Evolutionary conservation across 2,329 filamentous ascomycete species (phyloP).

Genomic region (Diaporthe humulicola): DNA sequence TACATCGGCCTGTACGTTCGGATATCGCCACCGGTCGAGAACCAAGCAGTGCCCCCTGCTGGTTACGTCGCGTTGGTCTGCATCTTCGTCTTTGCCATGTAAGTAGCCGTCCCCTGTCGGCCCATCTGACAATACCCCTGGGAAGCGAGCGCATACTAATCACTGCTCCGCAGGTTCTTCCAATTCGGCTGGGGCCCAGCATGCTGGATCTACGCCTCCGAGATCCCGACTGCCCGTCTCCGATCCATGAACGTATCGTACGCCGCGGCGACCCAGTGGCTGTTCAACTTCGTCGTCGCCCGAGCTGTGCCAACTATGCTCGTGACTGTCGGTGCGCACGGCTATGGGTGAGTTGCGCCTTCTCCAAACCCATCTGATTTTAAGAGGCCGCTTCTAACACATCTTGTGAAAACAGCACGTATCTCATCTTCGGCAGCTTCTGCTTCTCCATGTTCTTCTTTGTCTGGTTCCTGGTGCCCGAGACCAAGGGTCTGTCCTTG

Average conservation of each 20-base stretch:
- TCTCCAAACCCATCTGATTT: background rate
- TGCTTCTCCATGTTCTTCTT: constrained; percentile 74
- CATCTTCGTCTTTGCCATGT: constrained; percentile 72
- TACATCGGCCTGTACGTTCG: constrained; percentile 74
- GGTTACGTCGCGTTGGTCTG: constrained; percentile 68
- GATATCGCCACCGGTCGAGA: constrained; percentile 52
- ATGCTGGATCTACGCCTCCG: constrained; percentile 74
- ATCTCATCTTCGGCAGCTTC: constrained; percentile 75
- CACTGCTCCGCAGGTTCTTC: constrained; percentile 58
- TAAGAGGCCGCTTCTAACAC: background rate
- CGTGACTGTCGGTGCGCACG: constrained; percentile 51
- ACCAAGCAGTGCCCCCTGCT: constrained; percentile 59
- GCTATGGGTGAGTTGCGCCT: constrained; percentile 50
- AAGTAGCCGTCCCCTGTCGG: background rate
- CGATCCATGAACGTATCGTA: constrained; percentile 71
- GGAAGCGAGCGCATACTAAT: background rate
- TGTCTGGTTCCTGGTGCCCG: constrained; percentile 72
- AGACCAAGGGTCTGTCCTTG: constrained; percentile 67
- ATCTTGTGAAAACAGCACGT: constrained; percentile 58
- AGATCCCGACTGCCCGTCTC: constrained; percentile 72
- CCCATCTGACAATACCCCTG: too few relatives aligned
- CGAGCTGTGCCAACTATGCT: constrained; percentile 73
- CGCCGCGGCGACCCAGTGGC: constrained; percentile 72
- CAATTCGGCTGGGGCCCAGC: constrained; percentile 74
- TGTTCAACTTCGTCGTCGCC: constrained; percentile 75